Evolutionary conservation across 1,284 basidiomycete genomes (phyloP), one percentile per base, ranked within the genome.

Genomic region (Coriolopsis trogii): DNA sequence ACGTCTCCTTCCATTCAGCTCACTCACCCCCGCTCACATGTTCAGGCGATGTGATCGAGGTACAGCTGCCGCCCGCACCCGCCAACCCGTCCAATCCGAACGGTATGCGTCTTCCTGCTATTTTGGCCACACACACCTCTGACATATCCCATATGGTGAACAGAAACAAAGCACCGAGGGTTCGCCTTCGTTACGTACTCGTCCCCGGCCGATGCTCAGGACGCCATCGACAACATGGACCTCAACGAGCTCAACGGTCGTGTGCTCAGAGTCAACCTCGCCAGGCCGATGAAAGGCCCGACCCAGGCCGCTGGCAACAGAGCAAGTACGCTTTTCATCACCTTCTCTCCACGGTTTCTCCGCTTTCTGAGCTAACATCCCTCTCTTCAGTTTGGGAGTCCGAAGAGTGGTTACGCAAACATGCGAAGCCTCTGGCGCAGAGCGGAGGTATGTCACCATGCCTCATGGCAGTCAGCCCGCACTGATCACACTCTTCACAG

Each of bases 221-320:
- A 91, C 67, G 89, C 89, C 39, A 92, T 92, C 56, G 90, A 92
- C 74, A 92, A 92, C 70, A 92, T 92, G 89, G 90, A 92, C 67
- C 73, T 91, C 65, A 92, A 92, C 62, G 90, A 91, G 66, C 70
- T 91, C 28, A 74, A 76, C 20, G 89, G 87, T 26, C 81, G 79
- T 49, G 87, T 91, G 21, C 69, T 92, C 54, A 89, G 87, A 66
- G 89, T 91, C 39, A 91, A 88, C 63, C 69, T 91, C 28, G 90
- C 90, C 16, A 78, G 85, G 31, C 87, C 87, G 3, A 80, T 84
- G 75, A 91, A 88, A 63, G 78, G 77, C 3, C 77, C 79, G 3
- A 68, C 81, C 30, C 85, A 88, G 58, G 78, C 80, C 24, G 74
- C 76, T 50, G 84, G 83, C 37, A 91, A 90, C 71, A 79, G 86